Evolutionary conservation across 192 early-diverging fungal species (phyloP).

Genomic region (Lunasporangiospora selenospora): DNA sequence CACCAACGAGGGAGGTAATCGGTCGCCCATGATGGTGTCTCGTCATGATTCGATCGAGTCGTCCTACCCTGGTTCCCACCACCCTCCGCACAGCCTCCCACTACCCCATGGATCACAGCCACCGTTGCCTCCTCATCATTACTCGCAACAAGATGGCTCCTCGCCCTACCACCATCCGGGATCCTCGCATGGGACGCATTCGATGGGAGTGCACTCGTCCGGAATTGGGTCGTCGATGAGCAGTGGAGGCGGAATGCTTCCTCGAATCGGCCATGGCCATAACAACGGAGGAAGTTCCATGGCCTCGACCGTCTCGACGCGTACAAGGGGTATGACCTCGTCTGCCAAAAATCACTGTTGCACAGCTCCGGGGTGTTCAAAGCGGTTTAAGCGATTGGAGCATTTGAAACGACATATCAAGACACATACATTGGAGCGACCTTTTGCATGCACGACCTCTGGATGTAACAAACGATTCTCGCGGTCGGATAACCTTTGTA

Average conservation of each 20-base stretch:
- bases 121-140: background rate
- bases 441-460: slow-evolving; percentile 67
- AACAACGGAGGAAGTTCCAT: too few relatives aligned
- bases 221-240: too few relatives aligned
- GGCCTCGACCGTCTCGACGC: too few relatives aligned
- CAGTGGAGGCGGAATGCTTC: too few relatives aligned
- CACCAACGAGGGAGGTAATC: too few relatives aligned
- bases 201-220: too few relatives aligned
- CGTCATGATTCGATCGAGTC: background rate
- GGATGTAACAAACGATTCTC: slow-evolving; percentile 83
- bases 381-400: slow-evolving; percentile 63
- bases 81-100: background rate
- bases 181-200: too few relatives aligned
- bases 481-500: slow-evolving; percentile 74
- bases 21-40: background rate
- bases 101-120: background rate
- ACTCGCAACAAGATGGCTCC: background rate
- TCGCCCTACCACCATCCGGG: too few relatives aligned
- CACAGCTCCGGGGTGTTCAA: slow-evolving; percentile 29
- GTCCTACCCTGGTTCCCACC: too few relatives aligned
- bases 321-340: slow-evolving; percentile 7
- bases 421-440: slow-evolving; percentile 77
- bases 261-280: too few relatives aligned
- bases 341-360: slow-evolving; percentile 45
- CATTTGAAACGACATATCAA: slow-evolving; percentile 86